Evolutionary conservation across 257 asterid genomes (phyloP).

Genomic region (Mentha longifolia): DNA sequence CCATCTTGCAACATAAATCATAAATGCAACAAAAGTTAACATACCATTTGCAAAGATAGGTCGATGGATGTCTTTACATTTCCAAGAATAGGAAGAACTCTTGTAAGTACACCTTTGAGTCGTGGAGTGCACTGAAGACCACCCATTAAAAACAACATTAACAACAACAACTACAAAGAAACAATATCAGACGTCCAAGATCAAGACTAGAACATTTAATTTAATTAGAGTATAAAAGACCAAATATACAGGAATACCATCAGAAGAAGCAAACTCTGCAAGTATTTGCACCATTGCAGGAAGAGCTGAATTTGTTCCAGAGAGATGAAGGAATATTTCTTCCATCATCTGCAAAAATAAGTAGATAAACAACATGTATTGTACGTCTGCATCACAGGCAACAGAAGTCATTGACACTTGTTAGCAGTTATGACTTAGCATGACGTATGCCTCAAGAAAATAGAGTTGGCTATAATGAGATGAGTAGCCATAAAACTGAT

Average conservation of each 20-base stretch:
- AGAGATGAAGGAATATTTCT: slow-evolving; percentile 88
- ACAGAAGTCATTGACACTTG: background rate
- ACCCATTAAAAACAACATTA: background rate
- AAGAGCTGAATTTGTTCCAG: slow-evolving; percentile 84
- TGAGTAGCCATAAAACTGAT: slow-evolving; percentile 18
- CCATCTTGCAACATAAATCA: slow-evolving; percentile 29
- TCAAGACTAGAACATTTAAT: slow-evolving; percentile 5
- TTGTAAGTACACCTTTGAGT: slow-evolving; percentile 82
- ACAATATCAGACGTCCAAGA: slow-evolving; percentile 26
- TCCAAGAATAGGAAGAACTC: slow-evolving; percentile 95
- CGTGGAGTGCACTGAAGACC: slow-evolving; percentile 85
- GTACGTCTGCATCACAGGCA: slow-evolving; percentile 21
- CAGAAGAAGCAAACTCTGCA: slow-evolving; percentile 89
- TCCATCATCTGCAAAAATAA: slow-evolving; percentile 78
- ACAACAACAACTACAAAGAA: background rate
- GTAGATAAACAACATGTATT: background rate
- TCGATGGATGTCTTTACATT: slow-evolving; percentile 81
- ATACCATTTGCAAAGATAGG: slow-evolving; percentile 93
- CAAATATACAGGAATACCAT: slow-evolving; percentile 56
- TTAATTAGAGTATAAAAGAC: slow-evolving; percentile 11
- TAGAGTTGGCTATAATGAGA: slow-evolving; percentile 13
- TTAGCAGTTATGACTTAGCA: slow-evolving; percentile 1
- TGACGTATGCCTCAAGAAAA: background rate
- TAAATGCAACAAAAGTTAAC: slow-evolving; percentile 31
- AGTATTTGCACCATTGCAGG: slow-evolving; percentile 99